These are phyloP conservation scores for Eutrema heterophyllum DNA, from an alignment of 345 rosid genomes.

Conservation along the genomic window DNA sequence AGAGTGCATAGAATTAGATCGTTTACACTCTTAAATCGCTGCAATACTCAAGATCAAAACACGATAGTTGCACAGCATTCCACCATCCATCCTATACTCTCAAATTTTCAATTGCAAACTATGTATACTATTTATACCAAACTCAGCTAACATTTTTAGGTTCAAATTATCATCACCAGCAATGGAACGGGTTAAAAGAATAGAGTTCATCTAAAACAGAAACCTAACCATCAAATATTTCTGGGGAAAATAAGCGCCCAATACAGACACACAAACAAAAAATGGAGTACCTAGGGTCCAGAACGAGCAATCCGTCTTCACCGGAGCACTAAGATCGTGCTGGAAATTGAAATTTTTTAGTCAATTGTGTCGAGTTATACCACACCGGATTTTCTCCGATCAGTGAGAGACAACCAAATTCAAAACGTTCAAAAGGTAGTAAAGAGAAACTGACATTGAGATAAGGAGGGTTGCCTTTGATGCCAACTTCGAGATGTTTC, in stretches of 20 bases:
- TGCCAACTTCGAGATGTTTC: slow-evolving; percentile 82
- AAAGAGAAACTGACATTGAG: slow-evolving; percentile 56
- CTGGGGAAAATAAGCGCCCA: not conserved
- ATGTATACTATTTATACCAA: not conserved
- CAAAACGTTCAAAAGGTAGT: not conserved
- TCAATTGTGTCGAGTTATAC: not conserved
- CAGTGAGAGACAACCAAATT: not conserved
- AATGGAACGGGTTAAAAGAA: not conserved
- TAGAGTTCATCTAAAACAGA: not conserved
- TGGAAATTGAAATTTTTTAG: slow-evolving; percentile 18
- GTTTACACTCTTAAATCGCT: not conserved
- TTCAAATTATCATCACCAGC: not conserved
- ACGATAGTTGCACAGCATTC: not conserved
- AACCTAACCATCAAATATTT: not conserved
- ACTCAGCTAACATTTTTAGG: not conserved
- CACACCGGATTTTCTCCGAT: not conserved
- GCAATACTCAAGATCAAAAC: not conserved
- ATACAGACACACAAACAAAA: not conserved
- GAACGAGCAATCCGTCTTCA: slow-evolving; percentile 88
- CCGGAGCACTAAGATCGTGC: slow-evolving; percentile 72
- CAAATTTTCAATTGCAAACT: not conserved
- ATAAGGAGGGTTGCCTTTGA: slow-evolving; percentile 95
- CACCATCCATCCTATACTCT: not conserved
- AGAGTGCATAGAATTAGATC: not conserved
- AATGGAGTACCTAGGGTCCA: slow-evolving; percentile 69